Conservation (phyloP, 179 eudicot genomes). For the Drosera spatulata region DNA sequence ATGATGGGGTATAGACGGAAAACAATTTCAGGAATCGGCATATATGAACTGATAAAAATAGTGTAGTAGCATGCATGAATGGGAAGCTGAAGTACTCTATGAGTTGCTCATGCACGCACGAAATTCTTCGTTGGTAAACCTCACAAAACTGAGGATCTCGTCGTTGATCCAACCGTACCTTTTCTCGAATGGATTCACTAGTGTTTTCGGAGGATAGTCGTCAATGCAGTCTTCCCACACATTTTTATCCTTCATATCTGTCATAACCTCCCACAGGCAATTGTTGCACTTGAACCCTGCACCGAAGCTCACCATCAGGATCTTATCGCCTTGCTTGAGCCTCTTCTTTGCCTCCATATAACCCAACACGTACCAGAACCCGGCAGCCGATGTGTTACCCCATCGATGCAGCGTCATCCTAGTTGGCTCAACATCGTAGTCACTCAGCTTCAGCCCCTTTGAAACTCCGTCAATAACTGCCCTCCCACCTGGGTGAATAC, state of each 20-base stretch:
- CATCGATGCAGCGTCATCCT: slow-evolving; percentile 84
- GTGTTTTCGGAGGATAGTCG: slow-evolving; percentile 21
- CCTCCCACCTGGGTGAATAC: slow-evolving; percentile 38
- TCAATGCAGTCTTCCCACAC: slow-evolving; percentile 40
- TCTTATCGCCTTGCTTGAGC: slow-evolving; percentile 55
- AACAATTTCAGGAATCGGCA: too few species aligned
- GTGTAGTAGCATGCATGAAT: too few species aligned
- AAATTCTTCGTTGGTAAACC: too few species aligned
- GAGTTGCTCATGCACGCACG: too few species aligned
- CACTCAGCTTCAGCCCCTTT: slow-evolving; percentile 33
- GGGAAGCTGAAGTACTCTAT: too few species aligned
- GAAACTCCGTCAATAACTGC: slow-evolving; percentile 81
- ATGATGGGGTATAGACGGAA: too few species aligned
- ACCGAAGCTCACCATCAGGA: slow-evolving; percentile 84
- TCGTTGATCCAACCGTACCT: slow-evolving; percentile 51
- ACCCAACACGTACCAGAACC: slow-evolving; percentile 79
- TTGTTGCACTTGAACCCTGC: slow-evolving; percentile 64
- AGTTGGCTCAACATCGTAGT: slow-evolving; percentile 69
- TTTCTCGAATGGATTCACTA: slow-evolving; percentile 36
- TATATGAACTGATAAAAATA: too few species aligned
- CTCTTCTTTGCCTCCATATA: slow-evolving; percentile 84
- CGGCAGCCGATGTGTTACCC: slow-evolving; percentile 86
- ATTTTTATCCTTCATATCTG: slow-evolving; percentile 29
- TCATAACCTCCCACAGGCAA: slow-evolving; percentile 48
- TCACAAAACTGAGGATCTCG: slow-evolving; percentile 5